Evolutionary conservation across 805 yeast species (phyloP).

Genomic region (Kodamaea jinghongensis): DNA sequence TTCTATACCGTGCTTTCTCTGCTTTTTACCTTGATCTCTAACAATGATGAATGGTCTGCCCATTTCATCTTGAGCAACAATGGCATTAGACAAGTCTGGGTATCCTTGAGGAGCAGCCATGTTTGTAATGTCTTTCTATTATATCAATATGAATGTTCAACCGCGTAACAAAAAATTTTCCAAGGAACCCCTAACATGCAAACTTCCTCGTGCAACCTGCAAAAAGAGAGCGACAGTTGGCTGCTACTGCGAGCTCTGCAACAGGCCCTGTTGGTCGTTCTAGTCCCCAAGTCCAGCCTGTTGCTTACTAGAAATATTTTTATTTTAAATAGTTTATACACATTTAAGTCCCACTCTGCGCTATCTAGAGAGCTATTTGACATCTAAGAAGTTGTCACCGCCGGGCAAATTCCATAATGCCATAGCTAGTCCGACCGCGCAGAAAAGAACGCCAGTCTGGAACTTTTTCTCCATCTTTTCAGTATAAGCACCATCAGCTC

Average conservation of each 20-base stretch:
- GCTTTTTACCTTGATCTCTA: slow-evolving; percentile 80
- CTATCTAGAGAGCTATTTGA: too few relatives aligned
- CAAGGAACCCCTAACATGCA: slow-evolving; percentile 3
- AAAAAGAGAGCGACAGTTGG: neutral
- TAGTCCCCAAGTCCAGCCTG: too few relatives aligned
- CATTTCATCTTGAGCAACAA: slow-evolving; percentile 98
- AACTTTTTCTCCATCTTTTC: too few relatives aligned
- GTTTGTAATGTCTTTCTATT: slow-evolving; percentile 3
- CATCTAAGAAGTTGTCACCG: too few relatives aligned
- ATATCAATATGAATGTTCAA: neutral
- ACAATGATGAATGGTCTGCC: slow-evolving; percentile 98
- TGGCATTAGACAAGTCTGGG: slow-evolving; percentile 97
- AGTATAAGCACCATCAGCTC: neutral
- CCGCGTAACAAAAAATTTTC: slow-evolving; percentile 9
- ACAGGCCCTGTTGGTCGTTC: too few relatives aligned
- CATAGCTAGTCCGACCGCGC: too few relatives aligned
- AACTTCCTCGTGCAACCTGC: slow-evolving; percentile 1
- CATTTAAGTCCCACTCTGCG: too few relatives aligned
- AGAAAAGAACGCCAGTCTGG: too few relatives aligned
- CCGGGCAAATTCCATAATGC: too few relatives aligned
- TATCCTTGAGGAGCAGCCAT: slow-evolving; percentile 27
- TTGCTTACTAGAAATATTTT: too few relatives aligned
- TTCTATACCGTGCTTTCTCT: slow-evolving; percentile 49
- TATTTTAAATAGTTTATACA: too few relatives aligned
- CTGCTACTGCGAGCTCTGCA: too few relatives aligned